phyloP scores from a whole-genome alignment of 805 yeast species.

The Candida pseudoglaebosa region DNA sequence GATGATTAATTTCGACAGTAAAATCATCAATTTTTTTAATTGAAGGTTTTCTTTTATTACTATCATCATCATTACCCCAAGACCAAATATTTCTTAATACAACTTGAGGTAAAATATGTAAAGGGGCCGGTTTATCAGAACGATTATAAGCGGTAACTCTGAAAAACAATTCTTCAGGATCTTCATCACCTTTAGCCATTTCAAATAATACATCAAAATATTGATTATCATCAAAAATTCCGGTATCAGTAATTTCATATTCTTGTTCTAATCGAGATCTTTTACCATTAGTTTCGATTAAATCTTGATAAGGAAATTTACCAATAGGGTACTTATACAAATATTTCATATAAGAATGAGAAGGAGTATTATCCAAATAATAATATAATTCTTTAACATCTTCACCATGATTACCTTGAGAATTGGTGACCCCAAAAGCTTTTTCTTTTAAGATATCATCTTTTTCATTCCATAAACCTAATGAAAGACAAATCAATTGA shows the following conservation, averaged over 20 bases:
- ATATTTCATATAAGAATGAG: constrained; percentile 89
- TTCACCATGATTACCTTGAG: constrained; percentile 94
- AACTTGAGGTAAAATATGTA: constrained; percentile 81
- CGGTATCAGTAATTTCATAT: constrained; percentile 81
- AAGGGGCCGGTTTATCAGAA: constrained; percentile 78
- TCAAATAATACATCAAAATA: constrained; percentile 89
- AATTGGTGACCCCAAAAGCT: constrained; percentile 83
- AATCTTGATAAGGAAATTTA: constrained; percentile 75
- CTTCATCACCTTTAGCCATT: constrained; percentile 80
- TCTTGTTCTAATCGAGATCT: constrained; percentile 68
- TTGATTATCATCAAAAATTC: constrained; percentile 62
- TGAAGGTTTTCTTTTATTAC: constrained; percentile 43
- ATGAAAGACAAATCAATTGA: constrained; percentile 68
- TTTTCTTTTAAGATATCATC: constrained; percentile 84
- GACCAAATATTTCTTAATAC: constrained; percentile 88
- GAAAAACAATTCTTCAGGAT: constrained; percentile 76
- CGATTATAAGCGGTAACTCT: constrained; percentile 86
- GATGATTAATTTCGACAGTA: constrained; percentile 59
- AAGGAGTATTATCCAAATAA: constrained; percentile 86
- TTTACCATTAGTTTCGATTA: constrained; percentile 62
- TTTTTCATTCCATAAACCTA: constrained; percentile 89
- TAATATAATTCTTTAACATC: constrained; percentile 86
- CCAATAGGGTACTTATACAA: constrained; percentile 89
- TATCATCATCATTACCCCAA: constrained; percentile 68
- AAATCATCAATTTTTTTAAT: constrained; percentile 37